phyloP scores from a whole-genome alignment of 2,329 filamentous ascomycete genomes.

The Cladosporium phlei region DNA sequence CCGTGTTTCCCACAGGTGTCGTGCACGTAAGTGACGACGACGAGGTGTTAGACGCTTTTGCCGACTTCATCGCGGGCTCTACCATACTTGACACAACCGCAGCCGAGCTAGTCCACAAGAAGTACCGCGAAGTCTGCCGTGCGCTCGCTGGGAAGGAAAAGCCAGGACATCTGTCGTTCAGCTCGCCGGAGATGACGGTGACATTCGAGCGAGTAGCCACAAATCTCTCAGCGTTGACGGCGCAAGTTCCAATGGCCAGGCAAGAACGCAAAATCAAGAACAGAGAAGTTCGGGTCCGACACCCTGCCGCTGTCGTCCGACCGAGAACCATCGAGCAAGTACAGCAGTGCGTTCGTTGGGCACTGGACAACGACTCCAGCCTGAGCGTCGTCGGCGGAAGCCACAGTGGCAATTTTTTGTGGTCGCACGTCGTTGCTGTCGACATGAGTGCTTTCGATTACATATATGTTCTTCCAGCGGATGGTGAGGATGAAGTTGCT shows the following conservation, averaged over 20 bases:
- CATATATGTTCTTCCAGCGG: constrained; percentile 40
- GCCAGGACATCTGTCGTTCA: constrained; percentile 44
- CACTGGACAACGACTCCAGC: constrained; percentile 41
- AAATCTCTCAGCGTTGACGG: constrained; percentile 40
- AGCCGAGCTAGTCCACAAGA: constrained; percentile 30
- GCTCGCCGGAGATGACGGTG: constrained; percentile 47
- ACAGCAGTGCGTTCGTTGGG: constrained; percentile 55
- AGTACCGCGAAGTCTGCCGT: constrained; percentile 54
- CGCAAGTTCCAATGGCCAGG: constrained; percentile 36
- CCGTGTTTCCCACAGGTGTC: constrained; percentile 44
- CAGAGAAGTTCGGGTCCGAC: constrained; percentile 43
- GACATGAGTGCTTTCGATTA: constrained; percentile 56
- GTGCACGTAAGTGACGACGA: constrained; percentile 45
- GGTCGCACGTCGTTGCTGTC: constrained; percentile 49
- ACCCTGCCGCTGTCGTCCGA: constrained; percentile 42
- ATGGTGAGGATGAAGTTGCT: neutral
- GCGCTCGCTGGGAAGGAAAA: constrained; percentile 37
- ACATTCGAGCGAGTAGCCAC: constrained; percentile 47
- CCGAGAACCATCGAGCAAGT: constrained; percentile 48
- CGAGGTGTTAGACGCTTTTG: constrained; percentile 46
- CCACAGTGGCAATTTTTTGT: constrained; percentile 57
- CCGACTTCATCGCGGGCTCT: constrained; percentile 50
- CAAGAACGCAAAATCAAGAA: constrained; percentile 45
- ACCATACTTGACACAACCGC: constrained; percentile 28
- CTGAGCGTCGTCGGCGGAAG: constrained; percentile 55